Percentiles rank a stretch among this genome's conserved stretches.
Evolutionary conservation across 139 green algal genomes (phyloP).

Genomic region (Limnomonas spitsbergensis): DNA sequence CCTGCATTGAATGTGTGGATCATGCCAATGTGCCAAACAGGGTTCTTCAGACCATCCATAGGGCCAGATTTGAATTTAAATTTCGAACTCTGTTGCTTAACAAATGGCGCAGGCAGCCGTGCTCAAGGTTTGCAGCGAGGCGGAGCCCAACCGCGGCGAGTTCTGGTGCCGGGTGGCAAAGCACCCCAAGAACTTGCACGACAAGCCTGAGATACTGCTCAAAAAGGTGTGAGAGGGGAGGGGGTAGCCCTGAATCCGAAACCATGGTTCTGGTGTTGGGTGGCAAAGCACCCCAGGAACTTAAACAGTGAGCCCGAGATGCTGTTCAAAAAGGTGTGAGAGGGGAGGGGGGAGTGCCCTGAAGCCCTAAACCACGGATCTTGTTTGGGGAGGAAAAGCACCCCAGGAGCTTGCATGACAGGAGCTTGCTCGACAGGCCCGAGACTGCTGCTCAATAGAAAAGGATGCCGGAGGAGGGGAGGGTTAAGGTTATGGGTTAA

Average conservation of each 20-base stretch:
- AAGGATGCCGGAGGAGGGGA: too few relatives aligned
- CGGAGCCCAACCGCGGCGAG: constrained; percentile 90
- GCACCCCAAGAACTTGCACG: constrained; percentile 68
- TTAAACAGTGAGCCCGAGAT: constrained; percentile 60
- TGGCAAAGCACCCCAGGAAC: constrained; percentile 79
- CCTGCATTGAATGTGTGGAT: too few relatives aligned
- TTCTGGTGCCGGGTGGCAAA: constrained; percentile 84
- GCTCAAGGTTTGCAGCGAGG: constrained; percentile 20
- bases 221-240: constrained; percentile 58
- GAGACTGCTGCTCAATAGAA: too few relatives aligned
- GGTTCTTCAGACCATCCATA: too few relatives aligned
- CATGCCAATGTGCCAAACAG: too few relatives aligned
- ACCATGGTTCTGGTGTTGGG: constrained; percentile 76
- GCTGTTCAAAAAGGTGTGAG: constrained; percentile 71
- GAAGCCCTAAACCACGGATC: too few relatives aligned
- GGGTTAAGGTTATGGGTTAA: too few relatives aligned
- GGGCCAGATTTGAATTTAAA: too few relatives aligned
- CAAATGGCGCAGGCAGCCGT: constrained; percentile 8
- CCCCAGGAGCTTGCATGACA: background rate
- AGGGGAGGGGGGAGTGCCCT: too few relatives aligned
- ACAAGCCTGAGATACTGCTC: constrained; percentile 66
- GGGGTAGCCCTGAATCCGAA: too few relatives aligned
- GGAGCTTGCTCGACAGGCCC: too few relatives aligned
- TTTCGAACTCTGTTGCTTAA: too few relatives aligned
- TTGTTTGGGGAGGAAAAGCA: background rate